Conservation (phyloP, 1,284 basidiomycete species). For the Tilletia horrida region DNA sequence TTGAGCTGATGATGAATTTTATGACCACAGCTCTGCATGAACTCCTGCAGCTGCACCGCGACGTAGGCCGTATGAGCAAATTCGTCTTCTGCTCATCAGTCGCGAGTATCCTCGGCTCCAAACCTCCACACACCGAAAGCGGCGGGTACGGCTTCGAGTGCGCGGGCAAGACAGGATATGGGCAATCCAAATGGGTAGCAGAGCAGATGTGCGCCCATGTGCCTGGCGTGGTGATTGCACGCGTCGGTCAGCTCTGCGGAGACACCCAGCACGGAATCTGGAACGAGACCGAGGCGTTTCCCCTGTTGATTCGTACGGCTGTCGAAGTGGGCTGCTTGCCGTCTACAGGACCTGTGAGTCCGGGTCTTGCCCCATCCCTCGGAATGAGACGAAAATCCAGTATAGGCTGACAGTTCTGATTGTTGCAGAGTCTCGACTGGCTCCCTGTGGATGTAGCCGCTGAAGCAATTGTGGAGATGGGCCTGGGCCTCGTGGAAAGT, state of each 20-base stretch:
- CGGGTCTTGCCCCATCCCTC: too few species aligned
- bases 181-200: conserved; percentile 64
- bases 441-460: conserved; percentile 64
- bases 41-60: conserved; percentile 61
- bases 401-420: neutral
- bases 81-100: conserved; percentile 65
- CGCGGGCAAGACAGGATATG: conserved; percentile 62
- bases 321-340: conserved; percentile 60
- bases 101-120: conserved; percentile 52
- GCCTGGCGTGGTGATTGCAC: conserved; percentile 21
- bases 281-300: conserved; percentile 64
- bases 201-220: conserved; percentile 60
- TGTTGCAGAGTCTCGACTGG: conserved; percentile 58
- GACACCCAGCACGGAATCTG: conserved; percentile 62
- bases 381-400: too few species aligned
- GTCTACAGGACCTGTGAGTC: conserved; percentile 55
- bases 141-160: conserved; percentile 50
- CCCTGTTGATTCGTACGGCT: conserved; percentile 57
- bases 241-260: conserved; percentile 62
- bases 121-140: conserved; percentile 24
- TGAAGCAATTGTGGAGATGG: conserved; percentile 61
- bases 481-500: conserved; percentile 26
- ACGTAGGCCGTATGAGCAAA: conserved; percentile 55
- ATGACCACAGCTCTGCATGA: conserved; percentile 51
- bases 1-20: neutral